These are phyloP conservation scores for Auriscalpium vulgare DNA, from an alignment of 768 basidiomycete species.

Conservation along the genomic window DNA sequence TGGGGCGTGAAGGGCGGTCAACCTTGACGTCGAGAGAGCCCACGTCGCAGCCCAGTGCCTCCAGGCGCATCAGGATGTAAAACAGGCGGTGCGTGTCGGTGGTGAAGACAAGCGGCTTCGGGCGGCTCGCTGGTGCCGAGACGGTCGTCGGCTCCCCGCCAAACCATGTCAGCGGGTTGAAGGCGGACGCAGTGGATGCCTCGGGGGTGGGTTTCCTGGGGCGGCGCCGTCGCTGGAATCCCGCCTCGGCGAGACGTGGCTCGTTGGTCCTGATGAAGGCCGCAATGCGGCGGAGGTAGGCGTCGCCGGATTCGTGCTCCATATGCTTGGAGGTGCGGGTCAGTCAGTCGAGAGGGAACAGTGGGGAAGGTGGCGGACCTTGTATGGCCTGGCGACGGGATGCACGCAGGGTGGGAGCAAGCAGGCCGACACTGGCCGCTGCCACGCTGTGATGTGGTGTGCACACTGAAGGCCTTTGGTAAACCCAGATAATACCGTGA, in stretches of 20 bases:
- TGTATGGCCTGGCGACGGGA: constrained; percentile 1
- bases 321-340: constrained; percentile 28
- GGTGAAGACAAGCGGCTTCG: constrained; percentile 55
- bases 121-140: constrained; percentile 21
- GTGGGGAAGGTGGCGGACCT: constrained; percentile 5
- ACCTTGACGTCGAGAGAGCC: constrained; percentile 76
- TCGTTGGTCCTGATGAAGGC: constrained; percentile 69
- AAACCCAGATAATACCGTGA: too few species aligned
- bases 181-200: constrained; percentile 28
- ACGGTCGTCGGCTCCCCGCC: constrained; percentile 25
- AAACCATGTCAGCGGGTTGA: constrained; percentile 64
- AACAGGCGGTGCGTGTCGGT: constrained; percentile 80
- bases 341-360: constrained; percentile 16
- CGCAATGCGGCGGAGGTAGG: constrained; percentile 63
- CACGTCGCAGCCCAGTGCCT: constrained; percentile 68
- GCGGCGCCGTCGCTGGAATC: constrained; percentile 42
- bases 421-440: not conserved
- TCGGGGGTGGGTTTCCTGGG: constrained; percentile 21
- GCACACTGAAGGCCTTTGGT: too few species aligned
- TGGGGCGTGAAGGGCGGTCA: constrained; percentile 66
- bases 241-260: constrained; percentile 60
- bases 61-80: constrained; percentile 82
- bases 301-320: constrained; percentile 62
- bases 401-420: not conserved
- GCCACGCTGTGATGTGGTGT: not conserved